Percentiles rank a stretch among this genome's conserved stretches.
phyloP scores from a whole-genome alignment of 2,329 filamentous ascomycete species.

The Aureobasidium sp. region DNA sequence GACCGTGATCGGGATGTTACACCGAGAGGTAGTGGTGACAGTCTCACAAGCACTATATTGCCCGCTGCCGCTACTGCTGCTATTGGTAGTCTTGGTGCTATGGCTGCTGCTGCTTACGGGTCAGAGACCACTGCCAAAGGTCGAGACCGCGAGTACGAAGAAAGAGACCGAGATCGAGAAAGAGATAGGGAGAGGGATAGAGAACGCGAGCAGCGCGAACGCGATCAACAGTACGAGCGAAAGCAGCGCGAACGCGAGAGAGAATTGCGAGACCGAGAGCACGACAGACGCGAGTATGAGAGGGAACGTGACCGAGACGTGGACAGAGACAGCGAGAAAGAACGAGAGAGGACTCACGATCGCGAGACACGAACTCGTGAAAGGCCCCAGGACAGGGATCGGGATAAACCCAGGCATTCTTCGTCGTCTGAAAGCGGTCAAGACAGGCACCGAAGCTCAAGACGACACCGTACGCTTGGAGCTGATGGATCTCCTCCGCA shows the following conservation, averaged over 20 bases:
- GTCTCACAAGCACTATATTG: slow-evolving; percentile 13
- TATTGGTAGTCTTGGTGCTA: slow-evolving; percentile 14
- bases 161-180: slow-evolving; percentile 17
- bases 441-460: slow-evolving; percentile 5
- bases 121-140: slow-evolving; percentile 11
- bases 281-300: slow-evolving; percentile 18
- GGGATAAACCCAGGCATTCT: slow-evolving; percentile 17
- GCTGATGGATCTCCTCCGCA: neutral
- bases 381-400: slow-evolving; percentile 18
- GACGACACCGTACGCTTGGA: slow-evolving; percentile 10
- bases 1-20: slow-evolving; percentile 22
- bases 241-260: slow-evolving; percentile 9
- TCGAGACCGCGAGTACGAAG: slow-evolving; percentile 14
- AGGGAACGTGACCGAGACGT: slow-evolving; percentile 17
- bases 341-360: slow-evolving; percentile 13
- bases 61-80: slow-evolving; percentile 15
- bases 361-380: slow-evolving; percentile 17
- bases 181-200: slow-evolving; percentile 15
- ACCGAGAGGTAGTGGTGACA: slow-evolving; percentile 14
- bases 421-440: slow-evolving; percentile 11
- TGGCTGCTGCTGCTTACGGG: slow-evolving; percentile 14
- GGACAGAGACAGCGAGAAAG: slow-evolving; percentile 18
- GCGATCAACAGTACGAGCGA: slow-evolving; percentile 9
- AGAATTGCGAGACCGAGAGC: neutral
- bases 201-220: slow-evolving; percentile 11